A percentile compares a stretch with the other conserved stretches of the same genome.
phyloP scores from a whole-genome alignment of 139 green algal genomes.

The Chlamydomonas sp. region DNA sequence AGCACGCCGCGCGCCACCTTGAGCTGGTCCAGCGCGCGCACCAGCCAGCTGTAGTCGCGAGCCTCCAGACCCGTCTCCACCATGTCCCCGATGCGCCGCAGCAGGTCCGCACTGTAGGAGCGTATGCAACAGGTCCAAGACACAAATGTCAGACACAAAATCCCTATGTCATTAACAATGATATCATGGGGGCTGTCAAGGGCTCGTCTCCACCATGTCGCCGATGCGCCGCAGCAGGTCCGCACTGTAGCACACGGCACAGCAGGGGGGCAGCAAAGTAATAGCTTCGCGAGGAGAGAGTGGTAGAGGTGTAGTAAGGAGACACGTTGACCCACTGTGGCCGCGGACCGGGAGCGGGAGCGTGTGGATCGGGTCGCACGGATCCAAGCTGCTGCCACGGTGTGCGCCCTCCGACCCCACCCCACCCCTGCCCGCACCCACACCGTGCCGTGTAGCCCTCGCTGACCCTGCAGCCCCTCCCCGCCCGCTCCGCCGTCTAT shows the following conservation, averaged over 20 bases:
- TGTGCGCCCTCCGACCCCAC: no score
- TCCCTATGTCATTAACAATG: not conserved
- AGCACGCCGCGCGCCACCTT: slow-evolving; percentile 73
- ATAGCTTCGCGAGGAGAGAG: no score
- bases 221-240: slow-evolving; percentile 51
- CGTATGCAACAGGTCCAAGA: not conserved
- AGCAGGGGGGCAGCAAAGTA: no score
- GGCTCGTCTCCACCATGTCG: slow-evolving; percentile 61
- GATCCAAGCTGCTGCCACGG: no score
- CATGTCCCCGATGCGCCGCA: slow-evolving; percentile 47
- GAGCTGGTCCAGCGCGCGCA: slow-evolving; percentile 77
- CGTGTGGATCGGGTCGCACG: no score
- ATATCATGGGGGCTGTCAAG: not conserved
- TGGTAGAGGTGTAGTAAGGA: no score
- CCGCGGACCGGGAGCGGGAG: no score
- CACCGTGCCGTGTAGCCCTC: no score
- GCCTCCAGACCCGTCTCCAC: slow-evolving; percentile 67
- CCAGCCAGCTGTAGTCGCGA: slow-evolving; percentile 61
- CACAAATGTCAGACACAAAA: not conserved
- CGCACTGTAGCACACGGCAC: slow-evolving; percentile 20
- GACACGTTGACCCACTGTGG: no score
- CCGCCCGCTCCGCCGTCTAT: no score
- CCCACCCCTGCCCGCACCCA: no score
- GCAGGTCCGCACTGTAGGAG: slow-evolving; percentile 45
- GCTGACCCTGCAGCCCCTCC: no score